Evolutionary conservation across 2,329 filamentous ascomycete species (phyloP).

Genomic region (Fusarium tjaetaba): DNA sequence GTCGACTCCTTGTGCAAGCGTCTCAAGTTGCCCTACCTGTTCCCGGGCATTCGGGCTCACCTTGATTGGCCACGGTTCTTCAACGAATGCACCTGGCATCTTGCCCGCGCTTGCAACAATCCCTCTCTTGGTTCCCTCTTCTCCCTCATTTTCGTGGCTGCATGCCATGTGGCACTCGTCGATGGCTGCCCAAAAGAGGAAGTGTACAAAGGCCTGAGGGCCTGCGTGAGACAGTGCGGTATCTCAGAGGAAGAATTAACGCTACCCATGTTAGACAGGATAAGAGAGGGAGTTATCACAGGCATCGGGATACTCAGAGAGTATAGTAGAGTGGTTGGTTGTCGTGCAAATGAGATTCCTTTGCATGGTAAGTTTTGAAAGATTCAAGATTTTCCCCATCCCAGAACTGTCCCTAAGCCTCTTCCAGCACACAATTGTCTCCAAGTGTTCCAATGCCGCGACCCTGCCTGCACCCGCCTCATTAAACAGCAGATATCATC

Average conservation of each 20-base stretch:
- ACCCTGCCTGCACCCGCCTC: slow-evolving; percentile 1
- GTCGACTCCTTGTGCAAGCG: slow-evolving; percentile 3
- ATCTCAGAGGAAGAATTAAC: slow-evolving; percentile 13
- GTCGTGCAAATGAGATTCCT: slow-evolving; percentile 29
- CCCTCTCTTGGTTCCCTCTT: slow-evolving; percentile 23
- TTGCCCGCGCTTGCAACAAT: not conserved
- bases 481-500: not conserved
- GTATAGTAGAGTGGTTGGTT: slow-evolving; percentile 7
- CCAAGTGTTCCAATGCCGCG: slow-evolving; percentile 10
- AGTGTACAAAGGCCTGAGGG: not conserved
- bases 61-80: slow-evolving; percentile 14
- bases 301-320: slow-evolving; percentile 19
- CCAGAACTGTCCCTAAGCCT: not conserved
- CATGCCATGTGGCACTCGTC: slow-evolving; percentile 14
- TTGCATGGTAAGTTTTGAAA: slow-evolving; percentile 16
- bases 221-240: slow-evolving; percentile 12
- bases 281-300: slow-evolving; percentile 13
- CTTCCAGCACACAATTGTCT: slow-evolving; percentile 9
- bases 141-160: slow-evolving; percentile 18
- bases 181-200: slow-evolving; percentile 7
- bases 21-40: slow-evolving; percentile 11
- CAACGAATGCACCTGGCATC: slow-evolving; percentile 6
- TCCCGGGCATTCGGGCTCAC: not conserved
- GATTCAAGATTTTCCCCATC: not conserved
- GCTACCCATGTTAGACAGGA: slow-evolving; percentile 1